Evolutionary conservation across 208 protist species (phyloP).

Genomic region (Trypanosoma melophagium): DNA sequence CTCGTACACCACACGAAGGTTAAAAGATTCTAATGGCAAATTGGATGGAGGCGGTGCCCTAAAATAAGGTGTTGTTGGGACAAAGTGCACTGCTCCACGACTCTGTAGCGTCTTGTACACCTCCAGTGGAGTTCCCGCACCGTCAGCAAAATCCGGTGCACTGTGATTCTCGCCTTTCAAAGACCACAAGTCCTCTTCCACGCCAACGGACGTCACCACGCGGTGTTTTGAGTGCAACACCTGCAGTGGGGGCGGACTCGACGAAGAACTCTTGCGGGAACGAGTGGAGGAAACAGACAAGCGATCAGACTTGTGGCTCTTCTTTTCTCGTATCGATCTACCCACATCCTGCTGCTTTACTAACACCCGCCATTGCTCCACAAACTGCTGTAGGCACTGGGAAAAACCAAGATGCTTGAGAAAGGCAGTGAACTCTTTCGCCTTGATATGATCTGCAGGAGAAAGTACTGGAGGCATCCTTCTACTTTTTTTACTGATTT

Average conservation of each 20-base stretch:
- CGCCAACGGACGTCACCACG: conserved; percentile 44
- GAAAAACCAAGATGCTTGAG: conserved; percentile 19
- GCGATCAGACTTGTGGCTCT: background rate
- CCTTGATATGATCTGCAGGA: conserved; percentile 14
- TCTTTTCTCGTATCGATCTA: conserved; percentile 3
- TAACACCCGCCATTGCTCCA: conserved; percentile 24
- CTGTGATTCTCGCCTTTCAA: conserved; percentile 18
- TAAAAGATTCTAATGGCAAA: conserved; percentile 43
- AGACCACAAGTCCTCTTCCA: conserved; percentile 47
- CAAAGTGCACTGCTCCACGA: conserved; percentile 29
- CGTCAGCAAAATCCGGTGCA: conserved; percentile 42
- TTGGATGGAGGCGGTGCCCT: conserved; percentile 47
- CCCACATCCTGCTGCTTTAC: conserved; percentile 19
- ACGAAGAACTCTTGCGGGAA: conserved; percentile 10
- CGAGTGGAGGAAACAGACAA: conserved; percentile 11
- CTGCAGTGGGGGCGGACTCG: background rate
- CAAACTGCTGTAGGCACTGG: conserved; percentile 17
- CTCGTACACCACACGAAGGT: conserved; percentile 66
- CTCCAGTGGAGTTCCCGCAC: conserved; percentile 44
- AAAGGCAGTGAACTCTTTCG: conserved; percentile 26
- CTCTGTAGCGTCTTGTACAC: conserved; percentile 33
- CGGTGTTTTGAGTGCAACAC: conserved; percentile 22
- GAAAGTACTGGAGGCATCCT: conserved; percentile 17
- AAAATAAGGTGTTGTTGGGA: conserved; percentile 46
- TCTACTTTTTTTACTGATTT: background rate